phyloP scores from a whole-genome alignment of 2,329 filamentous ascomycete genomes.

The Botrytis elliptica region DNA sequence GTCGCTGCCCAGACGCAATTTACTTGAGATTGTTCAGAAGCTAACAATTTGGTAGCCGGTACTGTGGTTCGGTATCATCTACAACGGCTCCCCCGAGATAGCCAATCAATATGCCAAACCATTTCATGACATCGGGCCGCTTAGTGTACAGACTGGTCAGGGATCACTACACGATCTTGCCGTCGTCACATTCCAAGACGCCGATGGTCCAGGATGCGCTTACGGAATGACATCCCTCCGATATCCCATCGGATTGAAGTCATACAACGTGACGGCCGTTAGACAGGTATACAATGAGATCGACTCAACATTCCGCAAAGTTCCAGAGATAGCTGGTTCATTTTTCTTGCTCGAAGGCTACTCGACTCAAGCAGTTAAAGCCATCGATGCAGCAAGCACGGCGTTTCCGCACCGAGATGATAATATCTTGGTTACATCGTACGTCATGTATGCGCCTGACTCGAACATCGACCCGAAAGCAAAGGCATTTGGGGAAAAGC shows the following conservation, averaged over 20 bases:
- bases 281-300: constrained; percentile 8
- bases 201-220: constrained; percentile 6
- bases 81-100: constrained; percentile 5
- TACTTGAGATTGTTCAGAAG: neutral
- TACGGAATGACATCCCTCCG: constrained; percentile 1
- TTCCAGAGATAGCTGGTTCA: neutral
- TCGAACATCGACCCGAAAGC: neutral
- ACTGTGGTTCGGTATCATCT: constrained; percentile 7
- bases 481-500: neutral
- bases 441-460: constrained; percentile 9
- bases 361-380: constrained; percentile 13
- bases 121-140: neutral
- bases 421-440: constrained; percentile 1
- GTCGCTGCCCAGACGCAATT: neutral
- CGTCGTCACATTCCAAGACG: neutral
- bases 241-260: neutral
- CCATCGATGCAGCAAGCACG: neutral
- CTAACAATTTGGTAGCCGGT: neutral
- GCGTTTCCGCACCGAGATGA: neutral
- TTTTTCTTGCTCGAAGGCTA: constrained; percentile 10
- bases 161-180: constrained; percentile 7
- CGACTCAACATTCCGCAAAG: neutral
- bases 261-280: constrained; percentile 1
- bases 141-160: neutral
- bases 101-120: constrained; percentile 3